Evolutionary conservation across 2,329 filamentous ascomycete species (phyloP).

Genomic region (Penicillium hordei): DNA sequence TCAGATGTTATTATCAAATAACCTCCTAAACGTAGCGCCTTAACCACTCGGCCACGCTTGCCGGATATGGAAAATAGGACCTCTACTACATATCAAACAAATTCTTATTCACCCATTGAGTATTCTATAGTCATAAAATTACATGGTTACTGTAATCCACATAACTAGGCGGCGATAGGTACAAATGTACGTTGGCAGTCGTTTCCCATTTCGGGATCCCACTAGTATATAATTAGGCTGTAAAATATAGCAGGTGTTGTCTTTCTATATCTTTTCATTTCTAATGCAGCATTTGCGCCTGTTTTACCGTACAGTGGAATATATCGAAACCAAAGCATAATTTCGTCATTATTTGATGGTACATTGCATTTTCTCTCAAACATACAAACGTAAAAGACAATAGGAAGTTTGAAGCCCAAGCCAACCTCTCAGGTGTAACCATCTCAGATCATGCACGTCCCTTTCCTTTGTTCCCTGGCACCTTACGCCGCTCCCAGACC

Average conservation of each 20-base stretch:
- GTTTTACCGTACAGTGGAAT: neutral
- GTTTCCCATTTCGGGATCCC: too few relatives aligned
- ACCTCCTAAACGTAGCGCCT: too few relatives aligned
- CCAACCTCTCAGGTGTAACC: neutral
- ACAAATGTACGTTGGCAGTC: too few relatives aligned
- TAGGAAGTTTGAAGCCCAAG: neutral
- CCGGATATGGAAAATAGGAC: too few relatives aligned
- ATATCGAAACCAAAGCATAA: conserved; percentile 1
- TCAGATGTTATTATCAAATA: too few relatives aligned
- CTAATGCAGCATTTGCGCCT: neutral
- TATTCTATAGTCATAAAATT: too few relatives aligned
- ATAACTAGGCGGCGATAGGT: too few relatives aligned
- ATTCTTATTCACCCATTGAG: too few relatives aligned
- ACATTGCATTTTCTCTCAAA: conserved; percentile 7
- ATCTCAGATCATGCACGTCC: conserved; percentile 15
- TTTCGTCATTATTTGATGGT: conserved; percentile 18
- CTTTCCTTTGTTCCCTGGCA: conserved; percentile 42
- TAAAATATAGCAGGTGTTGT: neutral
- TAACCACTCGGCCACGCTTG: too few relatives aligned
- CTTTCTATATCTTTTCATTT: too few relatives aligned
- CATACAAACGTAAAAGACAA: neutral
- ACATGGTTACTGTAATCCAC: too few relatives aligned
- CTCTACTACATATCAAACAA: too few relatives aligned
- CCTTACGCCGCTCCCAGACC: conserved; percentile 84
- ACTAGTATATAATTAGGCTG: neutral